A percentile compares a stretch with the other conserved stretches of the same genome.
These are phyloP conservation scores for Colletotrichum agaves DNA, from an alignment of 2,329 filamentous ascomycete species.

Conservation along the genomic window DNA sequence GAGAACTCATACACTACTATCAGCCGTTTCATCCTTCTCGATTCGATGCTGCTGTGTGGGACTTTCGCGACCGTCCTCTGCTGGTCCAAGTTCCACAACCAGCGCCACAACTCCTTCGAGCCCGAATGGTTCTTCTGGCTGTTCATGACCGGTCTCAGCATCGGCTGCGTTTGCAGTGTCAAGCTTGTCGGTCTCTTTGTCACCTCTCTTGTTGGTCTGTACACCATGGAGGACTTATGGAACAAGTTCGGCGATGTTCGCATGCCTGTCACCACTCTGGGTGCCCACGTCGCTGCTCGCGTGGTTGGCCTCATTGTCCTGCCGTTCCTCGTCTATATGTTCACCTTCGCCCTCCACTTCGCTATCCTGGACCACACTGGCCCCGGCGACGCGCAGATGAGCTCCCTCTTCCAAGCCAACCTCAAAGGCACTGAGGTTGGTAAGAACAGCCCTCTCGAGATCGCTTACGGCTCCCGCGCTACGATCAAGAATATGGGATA, in stretches of 20 bases:
- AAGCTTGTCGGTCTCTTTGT: conserved; percentile 98
- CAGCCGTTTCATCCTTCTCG: conserved; percentile 96
- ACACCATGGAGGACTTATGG: conserved; percentile 97
- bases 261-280: conserved; percentile 82
- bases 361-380: conserved; percentile 92
- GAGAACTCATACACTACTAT: conserved; percentile 99
- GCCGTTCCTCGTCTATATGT: conserved; percentile 90
- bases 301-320: conserved; percentile 89
- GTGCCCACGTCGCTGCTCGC: conserved; percentile 81
- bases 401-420: conserved; percentile 98
- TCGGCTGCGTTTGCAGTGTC: conserved; percentile 97
- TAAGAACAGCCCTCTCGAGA: conserved; percentile 91
- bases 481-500: conserved; percentile 99
- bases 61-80: conserved; percentile 98
- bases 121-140: conserved; percentile 96
- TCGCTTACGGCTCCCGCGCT: conserved; percentile 87
- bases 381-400: conserved; percentile 99
- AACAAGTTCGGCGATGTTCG: conserved; percentile 95
- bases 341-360: conserved; percentile 96
- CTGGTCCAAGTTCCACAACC: conserved; percentile 95
- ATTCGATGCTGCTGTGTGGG: conserved; percentile 98
- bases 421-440: conserved; percentile 93
- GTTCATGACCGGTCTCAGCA: conserved; percentile 91
- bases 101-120: conserved; percentile 87
- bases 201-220: conserved; percentile 92